A percentile compares a stretch with the other conserved stretches of the same genome.
phyloP scores from a whole-genome alignment of 1,284 basidiomycete genomes.

The Papiliotrema flavescens region DNA sequence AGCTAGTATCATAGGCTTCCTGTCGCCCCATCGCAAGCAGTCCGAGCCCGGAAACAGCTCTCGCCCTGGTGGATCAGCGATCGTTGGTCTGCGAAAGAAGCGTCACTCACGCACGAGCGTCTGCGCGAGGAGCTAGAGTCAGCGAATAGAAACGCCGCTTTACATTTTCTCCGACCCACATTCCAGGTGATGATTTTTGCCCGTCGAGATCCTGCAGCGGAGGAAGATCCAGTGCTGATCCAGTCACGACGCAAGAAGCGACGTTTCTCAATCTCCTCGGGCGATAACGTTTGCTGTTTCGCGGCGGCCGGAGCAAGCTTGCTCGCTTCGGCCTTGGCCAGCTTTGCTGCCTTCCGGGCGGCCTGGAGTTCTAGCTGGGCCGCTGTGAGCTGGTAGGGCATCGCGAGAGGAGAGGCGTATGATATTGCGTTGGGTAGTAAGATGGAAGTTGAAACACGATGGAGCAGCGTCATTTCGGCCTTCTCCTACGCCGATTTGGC shows the following conservation, averaged over 20 bases:
- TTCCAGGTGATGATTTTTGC: conserved; percentile 63
- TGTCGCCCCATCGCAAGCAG: conserved; percentile 67
- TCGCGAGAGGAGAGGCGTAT: neutral
- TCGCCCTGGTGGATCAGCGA: conserved; percentile 56
- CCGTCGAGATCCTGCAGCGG: conserved; percentile 56
- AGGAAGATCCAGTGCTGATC: conserved; percentile 55
- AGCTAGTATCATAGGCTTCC: conserved; percentile 68
- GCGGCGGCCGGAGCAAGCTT: conserved; percentile 8
- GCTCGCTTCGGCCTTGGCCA: conserved; percentile 31
- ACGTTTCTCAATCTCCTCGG: conserved; percentile 22
- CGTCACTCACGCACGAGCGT: conserved; percentile 46
- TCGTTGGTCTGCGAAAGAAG: neutral
- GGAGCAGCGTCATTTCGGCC: too few relatives aligned
- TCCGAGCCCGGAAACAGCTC: conserved; percentile 75
- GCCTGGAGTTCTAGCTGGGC: conserved; percentile 41
- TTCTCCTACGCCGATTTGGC: too few relatives aligned
- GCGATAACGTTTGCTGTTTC: conserved; percentile 4
- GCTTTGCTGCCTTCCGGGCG: conserved; percentile 40
- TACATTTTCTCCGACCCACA: conserved; percentile 36
- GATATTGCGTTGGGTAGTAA: too few relatives aligned
- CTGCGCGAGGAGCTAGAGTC: conserved; percentile 54
- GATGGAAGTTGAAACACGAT: too few relatives aligned
- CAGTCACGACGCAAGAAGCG: conserved; percentile 38
- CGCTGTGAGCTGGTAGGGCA: conserved; percentile 27
- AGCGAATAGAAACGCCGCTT: neutral